phyloP scores from a whole-genome alignment of 345 rosid species.

The Noccaea caerulescens region DNA sequence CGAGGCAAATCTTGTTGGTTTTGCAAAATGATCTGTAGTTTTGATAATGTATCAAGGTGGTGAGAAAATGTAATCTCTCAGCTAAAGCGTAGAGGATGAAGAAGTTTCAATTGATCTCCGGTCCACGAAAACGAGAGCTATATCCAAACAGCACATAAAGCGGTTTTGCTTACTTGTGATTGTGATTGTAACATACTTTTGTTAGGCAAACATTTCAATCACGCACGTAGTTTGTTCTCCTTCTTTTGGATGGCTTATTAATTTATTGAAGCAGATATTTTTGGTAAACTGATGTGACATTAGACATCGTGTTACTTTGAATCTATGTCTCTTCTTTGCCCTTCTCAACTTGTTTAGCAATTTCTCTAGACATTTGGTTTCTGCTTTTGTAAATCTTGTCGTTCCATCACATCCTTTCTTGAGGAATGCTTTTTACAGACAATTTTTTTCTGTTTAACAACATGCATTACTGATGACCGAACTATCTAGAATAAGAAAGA shows the following conservation, averaged over 20 bases:
- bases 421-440: slow-evolving; percentile 24
- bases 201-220: slow-evolving; percentile 38
- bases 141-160: slow-evolving; percentile 24
- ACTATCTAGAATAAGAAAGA: slow-evolving; percentile 45
- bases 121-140: neutral
- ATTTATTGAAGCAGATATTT: slow-evolving; percentile 18
- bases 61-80: neutral
- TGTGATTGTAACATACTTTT: neutral
- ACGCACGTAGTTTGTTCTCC: slow-evolving; percentile 17
- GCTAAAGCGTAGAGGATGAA: neutral
- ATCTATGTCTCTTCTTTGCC: slow-evolving; percentile 24
- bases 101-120: neutral
- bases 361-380: slow-evolving; percentile 21
- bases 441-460: neutral
- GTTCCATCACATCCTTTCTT: slow-evolving; percentile 25
- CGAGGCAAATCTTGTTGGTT: neutral
- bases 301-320: slow-evolving; percentile 29
- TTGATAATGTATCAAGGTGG: slow-evolving; percentile 3
- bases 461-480: slow-evolving; percentile 56
- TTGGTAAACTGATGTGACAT: slow-evolving; percentile 37
- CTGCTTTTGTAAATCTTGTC: slow-evolving; percentile 19
- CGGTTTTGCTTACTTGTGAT: slow-evolving; percentile 17
- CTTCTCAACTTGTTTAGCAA: slow-evolving; percentile 23
- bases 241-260: slow-evolving; percentile 12
- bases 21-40: neutral